Conservation (phyloP, 441 rosid genomes). For the Gossypium lobatum region DNA sequence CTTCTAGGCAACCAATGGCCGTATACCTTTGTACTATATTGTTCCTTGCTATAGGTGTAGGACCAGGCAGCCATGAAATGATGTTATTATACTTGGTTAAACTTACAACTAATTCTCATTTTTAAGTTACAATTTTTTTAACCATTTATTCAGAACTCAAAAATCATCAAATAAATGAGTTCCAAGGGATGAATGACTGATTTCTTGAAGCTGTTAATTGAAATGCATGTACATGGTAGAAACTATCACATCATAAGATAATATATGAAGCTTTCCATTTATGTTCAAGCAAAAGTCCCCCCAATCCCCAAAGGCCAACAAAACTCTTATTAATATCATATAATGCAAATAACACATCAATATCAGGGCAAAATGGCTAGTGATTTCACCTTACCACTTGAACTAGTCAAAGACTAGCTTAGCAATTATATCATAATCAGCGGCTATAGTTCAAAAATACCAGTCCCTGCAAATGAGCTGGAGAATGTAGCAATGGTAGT, state of each 20-base stretch:
- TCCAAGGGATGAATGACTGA: too few species aligned
- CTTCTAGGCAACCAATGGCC: not conserved
- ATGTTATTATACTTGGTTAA: too few species aligned
- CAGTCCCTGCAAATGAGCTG: conserved; percentile 24
- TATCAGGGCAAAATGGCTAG: too few species aligned
- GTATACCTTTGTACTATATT: not conserved
- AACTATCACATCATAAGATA: conserved; percentile 5
- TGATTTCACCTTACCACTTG: too few species aligned
- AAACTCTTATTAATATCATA: not conserved
- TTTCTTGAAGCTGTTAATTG: too few species aligned
- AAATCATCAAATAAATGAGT: too few species aligned
- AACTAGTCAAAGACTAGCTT: not conserved
- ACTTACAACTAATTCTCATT: too few species aligned
- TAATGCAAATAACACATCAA: too few species aligned
- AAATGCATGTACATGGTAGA: not conserved
- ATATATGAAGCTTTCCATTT: not conserved
- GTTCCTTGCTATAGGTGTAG: not conserved
- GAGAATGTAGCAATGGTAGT: not conserved
- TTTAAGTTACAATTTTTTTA: too few species aligned
- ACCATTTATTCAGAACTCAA: too few species aligned
- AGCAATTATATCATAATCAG: not conserved
- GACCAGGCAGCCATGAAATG: conserved; percentile 6
- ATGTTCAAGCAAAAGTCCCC: not conserved
- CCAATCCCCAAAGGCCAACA: not conserved
- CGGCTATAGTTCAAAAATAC: conserved; percentile 21